These are phyloP conservation scores for Gossypium lobatum DNA, from an alignment of 441 rosid genomes.

Conservation along the genomic window DNA sequence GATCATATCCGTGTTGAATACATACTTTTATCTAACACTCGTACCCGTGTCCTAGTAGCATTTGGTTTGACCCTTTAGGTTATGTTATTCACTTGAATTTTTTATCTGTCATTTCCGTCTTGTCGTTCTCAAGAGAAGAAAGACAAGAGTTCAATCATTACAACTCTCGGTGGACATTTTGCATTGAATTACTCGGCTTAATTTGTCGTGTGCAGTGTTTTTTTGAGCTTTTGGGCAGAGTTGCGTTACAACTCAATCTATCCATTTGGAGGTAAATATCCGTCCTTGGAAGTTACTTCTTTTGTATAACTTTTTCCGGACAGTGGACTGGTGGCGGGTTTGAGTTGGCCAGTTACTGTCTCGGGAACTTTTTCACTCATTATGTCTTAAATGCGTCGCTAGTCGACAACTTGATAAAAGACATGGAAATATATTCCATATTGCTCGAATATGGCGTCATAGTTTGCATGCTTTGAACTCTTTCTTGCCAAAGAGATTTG, in stretches of 20 bases:
- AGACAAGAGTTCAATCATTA: neutral
- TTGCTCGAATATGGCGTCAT: neutral
- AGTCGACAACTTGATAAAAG: neutral
- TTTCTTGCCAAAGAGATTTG: neutral
- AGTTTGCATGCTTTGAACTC: neutral
- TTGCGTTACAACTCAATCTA: conserved; percentile 64
- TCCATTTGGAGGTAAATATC: conserved; percentile 41
- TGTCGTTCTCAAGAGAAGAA: neutral
- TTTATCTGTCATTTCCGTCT: neutral
- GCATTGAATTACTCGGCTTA: neutral
- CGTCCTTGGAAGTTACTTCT: neutral
- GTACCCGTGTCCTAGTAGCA: neutral
- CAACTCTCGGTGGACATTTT: neutral
- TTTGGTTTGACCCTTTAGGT: neutral
- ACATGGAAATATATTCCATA: neutral
- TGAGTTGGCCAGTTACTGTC: neutral
- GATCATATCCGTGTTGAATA: too few relatives aligned
- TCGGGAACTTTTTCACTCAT: neutral
- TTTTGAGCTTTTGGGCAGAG: conserved; percentile 68
- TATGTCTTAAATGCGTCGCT: neutral
- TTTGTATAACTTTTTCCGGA: neutral
- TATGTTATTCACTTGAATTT: neutral
- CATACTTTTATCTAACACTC: too few relatives aligned
- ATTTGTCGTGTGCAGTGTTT: conserved; percentile 38
- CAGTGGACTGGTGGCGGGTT: neutral